Percentiles rank a stretch among this genome's conserved stretches.
Evolutionary conservation across 2,329 filamentous ascomycete genomes (phyloP).

Genomic region (Colletotrichum sp.): DNA sequence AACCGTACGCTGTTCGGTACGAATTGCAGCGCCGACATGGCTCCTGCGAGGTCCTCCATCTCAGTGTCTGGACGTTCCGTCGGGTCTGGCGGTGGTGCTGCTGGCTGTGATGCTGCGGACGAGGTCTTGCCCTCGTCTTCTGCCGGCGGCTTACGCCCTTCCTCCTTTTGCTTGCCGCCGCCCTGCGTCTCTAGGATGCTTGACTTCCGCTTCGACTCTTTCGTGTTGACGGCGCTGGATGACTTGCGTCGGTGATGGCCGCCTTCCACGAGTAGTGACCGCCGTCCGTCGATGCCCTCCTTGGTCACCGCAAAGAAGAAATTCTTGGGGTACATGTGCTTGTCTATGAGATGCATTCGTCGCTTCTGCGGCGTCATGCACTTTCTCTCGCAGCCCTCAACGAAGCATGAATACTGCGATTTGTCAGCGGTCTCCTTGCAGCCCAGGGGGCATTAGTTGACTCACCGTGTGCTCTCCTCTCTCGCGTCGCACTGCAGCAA

Average conservation of each 20-base stretch:
- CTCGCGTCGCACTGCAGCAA: slow-evolving; percentile 74
- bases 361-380: slow-evolving; percentile 86
- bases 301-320: slow-evolving; percentile 90
- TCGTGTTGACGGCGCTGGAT: slow-evolving; percentile 38
- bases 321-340: slow-evolving; percentile 87
- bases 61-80: slow-evolving; percentile 46
- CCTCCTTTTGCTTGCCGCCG: background rate
- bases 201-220: slow-evolving; percentile 35
- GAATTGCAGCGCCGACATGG: slow-evolving; percentile 76
- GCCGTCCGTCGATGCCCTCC: slow-evolving; percentile 85
- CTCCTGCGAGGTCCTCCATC: slow-evolving; percentile 68
- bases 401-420: slow-evolving; percentile 81
- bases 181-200: slow-evolving; percentile 32
- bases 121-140: background rate
- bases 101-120: background rate
- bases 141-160: background rate
- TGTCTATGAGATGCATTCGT: slow-evolving; percentile 88
- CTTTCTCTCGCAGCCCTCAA: slow-evolving; percentile 84
- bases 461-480: slow-evolving; percentile 85
- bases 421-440: slow-evolving; percentile 13
- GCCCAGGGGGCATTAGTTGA: too few species aligned
- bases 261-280: slow-evolving; percentile 74
- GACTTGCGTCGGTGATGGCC: slow-evolving; percentile 54
- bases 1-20: slow-evolving; percentile 72
- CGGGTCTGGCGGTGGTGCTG: background rate